These are phyloP conservation scores for Yamadazyma takamatsuzukensis DNA, from an alignment of 805 yeast genomes.

Conservation along the genomic window DNA sequence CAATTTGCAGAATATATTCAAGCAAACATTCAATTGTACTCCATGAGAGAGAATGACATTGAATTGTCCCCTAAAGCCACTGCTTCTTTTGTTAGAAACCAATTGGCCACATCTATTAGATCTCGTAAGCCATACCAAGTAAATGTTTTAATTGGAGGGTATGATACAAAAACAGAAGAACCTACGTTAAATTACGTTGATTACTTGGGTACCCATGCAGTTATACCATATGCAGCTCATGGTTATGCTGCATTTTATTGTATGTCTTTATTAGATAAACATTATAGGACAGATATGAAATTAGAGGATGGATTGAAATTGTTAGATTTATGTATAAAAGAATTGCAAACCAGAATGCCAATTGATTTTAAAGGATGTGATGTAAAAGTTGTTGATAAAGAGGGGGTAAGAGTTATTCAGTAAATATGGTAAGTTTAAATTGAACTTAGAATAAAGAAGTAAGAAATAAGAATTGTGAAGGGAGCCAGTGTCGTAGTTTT, in stretches of 20 bases:
- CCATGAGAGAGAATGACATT: conserved; percentile 72
- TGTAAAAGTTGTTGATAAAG: conserved; percentile 63
- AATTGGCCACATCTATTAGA: conserved; percentile 83
- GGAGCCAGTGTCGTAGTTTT: too few species aligned
- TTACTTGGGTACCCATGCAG: conserved; percentile 87
- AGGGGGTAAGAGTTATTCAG: too few species aligned
- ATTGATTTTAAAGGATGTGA: conserved; percentile 88
- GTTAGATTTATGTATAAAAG: conserved; percentile 69
- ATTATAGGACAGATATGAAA: conserved; percentile 73
- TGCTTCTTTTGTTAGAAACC: conserved; percentile 83
- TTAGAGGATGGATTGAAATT: conserved; percentile 76
- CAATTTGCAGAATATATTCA: conserved; percentile 93
- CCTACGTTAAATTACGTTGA: conserved; percentile 87
- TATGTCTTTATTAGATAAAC: conserved; percentile 84
- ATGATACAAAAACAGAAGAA: conserved; percentile 51
- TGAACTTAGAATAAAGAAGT: too few species aligned
- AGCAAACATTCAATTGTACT: conserved; percentile 85
- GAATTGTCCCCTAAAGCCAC: conserved; percentile 84
- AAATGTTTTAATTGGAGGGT: conserved; percentile 85
- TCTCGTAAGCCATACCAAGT: conserved; percentile 93
- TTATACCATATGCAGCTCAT: conserved; percentile 94
- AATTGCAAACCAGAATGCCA: conserved; percentile 82
- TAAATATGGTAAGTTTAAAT: too few species aligned
- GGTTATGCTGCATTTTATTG: conserved; percentile 98
- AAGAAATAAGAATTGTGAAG: too few species aligned